Percentiles rank a stretch among this genome's conserved stretches.
These are phyloP conservation scores for Phytophthora constricta DNA, from an alignment of 352 stramenopile species.

Conservation along the genomic window DNA sequence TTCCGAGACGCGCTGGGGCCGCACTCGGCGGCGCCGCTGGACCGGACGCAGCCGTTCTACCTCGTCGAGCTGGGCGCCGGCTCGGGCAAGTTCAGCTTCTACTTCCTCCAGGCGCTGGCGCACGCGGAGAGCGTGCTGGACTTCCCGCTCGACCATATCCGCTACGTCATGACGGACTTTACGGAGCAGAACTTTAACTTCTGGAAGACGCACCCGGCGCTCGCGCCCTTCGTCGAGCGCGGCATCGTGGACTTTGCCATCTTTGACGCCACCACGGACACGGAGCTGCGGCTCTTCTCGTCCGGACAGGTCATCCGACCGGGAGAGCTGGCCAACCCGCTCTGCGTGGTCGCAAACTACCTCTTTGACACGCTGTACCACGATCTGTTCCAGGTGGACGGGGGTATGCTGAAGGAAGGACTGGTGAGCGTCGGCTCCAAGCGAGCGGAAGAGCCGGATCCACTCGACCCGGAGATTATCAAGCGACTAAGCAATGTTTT, in stretches of 20 bases:
- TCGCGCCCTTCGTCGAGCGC: slow-evolving; percentile 85
- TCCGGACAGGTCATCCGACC: slow-evolving; percentile 60
- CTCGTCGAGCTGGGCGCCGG: slow-evolving; percentile 94
- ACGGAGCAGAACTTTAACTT: slow-evolving; percentile 94
- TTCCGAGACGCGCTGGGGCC: slow-evolving; percentile 62
- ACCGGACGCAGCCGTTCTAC: slow-evolving; percentile 89
- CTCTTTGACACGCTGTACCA: slow-evolving; percentile 95
- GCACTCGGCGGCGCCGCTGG: slow-evolving; percentile 50
- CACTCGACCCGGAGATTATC: slow-evolving; percentile 94
- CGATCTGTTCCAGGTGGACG: slow-evolving; percentile 91
- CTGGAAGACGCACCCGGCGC: slow-evolving; percentile 88
- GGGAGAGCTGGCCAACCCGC: slow-evolving; percentile 77
- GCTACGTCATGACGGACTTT: slow-evolving; percentile 97
- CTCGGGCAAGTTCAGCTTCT: slow-evolving; percentile 95
- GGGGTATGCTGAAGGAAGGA: slow-evolving; percentile 88
- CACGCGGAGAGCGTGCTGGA: slow-evolving; percentile 77
- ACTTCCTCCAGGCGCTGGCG: slow-evolving; percentile 91
- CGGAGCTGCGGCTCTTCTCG: slow-evolving; percentile 71
- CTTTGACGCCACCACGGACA: slow-evolving; percentile 93
- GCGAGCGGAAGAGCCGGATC: slow-evolving; percentile 68
- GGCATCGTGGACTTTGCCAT: slow-evolving; percentile 94
- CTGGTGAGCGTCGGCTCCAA: slow-evolving; percentile 90
- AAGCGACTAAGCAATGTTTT: slow-evolving; percentile 91
- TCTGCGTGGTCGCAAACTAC: slow-evolving; percentile 95
- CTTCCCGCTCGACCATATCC: slow-evolving; percentile 91